Percentiles rank a stretch among this genome's conserved stretches.
Conservation (phyloP, 192 early-diverging fungal species). For the Entomortierella chlamydospora region DNA sequence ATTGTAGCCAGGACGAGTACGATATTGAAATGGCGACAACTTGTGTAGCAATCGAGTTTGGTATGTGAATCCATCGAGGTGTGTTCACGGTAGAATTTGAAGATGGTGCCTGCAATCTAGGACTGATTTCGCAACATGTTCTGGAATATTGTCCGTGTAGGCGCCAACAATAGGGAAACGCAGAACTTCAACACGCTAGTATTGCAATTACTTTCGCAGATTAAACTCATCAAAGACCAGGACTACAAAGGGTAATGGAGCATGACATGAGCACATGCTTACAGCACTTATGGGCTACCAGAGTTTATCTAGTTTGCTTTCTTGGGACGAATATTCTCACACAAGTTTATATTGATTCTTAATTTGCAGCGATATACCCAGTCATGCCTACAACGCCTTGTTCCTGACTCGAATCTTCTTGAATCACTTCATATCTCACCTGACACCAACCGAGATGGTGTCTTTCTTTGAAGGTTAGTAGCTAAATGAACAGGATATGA, state of each 20-base stretch:
- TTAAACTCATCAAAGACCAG: slow-evolving; percentile 62
- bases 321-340: not conserved
- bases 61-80: slow-evolving; percentile 41
- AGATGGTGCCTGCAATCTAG: too few relatives aligned
- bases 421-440: slow-evolving; percentile 75
- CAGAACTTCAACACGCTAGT: slow-evolving; percentile 75
- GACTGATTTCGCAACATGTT: too few relatives aligned
- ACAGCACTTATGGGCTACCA: too few relatives aligned
- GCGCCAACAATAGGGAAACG: slow-evolving; percentile 71
- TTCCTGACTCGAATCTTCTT: slow-evolving; percentile 71
- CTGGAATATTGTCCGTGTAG: too few relatives aligned
- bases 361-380: slow-evolving; percentile 65
- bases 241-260: slow-evolving; percentile 54
- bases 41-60: slow-evolving; percentile 68
- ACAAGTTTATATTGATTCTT: not conserved
- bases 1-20: slow-evolving; percentile 74
- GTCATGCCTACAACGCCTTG: slow-evolving; percentile 73
- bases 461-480: slow-evolving; percentile 71
- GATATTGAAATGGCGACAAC: slow-evolving; percentile 78
- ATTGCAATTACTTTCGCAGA: slow-evolving; percentile 68
- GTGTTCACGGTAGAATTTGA: not conserved
- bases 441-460: slow-evolving; percentile 62
- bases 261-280: not conserved
- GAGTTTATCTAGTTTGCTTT: slow-evolving; percentile 25
- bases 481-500: not conserved